Evolutionary conservation across 495 filamentous ascomycete genomes (phyloP).

Genomic region (Neurospora intermedia): DNA sequence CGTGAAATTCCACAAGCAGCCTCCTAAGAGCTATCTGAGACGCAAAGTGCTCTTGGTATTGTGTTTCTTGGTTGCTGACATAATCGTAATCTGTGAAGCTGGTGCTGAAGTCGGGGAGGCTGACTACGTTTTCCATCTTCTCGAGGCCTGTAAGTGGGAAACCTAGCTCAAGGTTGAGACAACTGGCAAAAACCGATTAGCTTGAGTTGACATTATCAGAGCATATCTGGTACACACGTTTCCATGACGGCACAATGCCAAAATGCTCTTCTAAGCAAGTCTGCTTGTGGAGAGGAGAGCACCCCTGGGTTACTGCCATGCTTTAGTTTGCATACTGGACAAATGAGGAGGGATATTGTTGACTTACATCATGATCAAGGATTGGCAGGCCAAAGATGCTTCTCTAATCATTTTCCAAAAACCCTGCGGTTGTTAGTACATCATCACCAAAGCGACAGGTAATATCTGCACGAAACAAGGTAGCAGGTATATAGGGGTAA

Average conservation of each 20-base stretch:
- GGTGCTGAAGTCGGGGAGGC: conserved; percentile 41
- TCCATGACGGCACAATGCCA: conserved; percentile 52
- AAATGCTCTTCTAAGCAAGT: conserved; percentile 43
- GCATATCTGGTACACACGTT: conserved; percentile 26
- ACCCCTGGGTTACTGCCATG: conserved; percentile 32
- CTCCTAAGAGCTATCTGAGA: conserved; percentile 48
- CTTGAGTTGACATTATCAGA: neutral
- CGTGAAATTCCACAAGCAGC: conserved; percentile 39
- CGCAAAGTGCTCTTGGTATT: conserved; percentile 46
- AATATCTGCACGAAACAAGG: neutral
- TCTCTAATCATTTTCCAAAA: conserved; percentile 46
- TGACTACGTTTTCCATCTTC: conserved; percentile 37
- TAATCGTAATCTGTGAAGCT: conserved; percentile 36
- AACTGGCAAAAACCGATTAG: conserved; percentile 15
- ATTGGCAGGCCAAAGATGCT: conserved; percentile 43
- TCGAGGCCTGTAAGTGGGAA: conserved; percentile 43
- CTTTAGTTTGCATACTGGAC: conserved; percentile 6
- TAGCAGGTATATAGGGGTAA: neutral
- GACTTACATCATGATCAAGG: conserved; percentile 37
- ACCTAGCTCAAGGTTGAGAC: conserved; percentile 44
- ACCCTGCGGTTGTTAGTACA: conserved; percentile 31
- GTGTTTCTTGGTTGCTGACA: conserved; percentile 36
- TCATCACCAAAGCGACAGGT: neutral
- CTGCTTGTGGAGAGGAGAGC: conserved; percentile 34
- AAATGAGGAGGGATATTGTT: neutral